Base-by-base conservation (phyloP, 2,329 filamentous ascomycete species). In the Pseudocercospora eumusae region DNA sequence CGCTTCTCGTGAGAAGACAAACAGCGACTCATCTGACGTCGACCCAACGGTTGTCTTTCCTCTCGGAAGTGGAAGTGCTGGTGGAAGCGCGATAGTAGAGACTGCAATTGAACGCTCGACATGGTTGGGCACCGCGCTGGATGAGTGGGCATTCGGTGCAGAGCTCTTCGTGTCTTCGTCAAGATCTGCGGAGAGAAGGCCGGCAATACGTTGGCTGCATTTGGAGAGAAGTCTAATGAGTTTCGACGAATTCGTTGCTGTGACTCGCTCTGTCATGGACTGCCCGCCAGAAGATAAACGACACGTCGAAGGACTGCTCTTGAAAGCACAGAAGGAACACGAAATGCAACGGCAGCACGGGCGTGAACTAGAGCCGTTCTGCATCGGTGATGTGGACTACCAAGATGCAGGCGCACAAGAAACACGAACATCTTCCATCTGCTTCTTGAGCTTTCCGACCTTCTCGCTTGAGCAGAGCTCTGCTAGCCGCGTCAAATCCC, bases 301-400 rank as follows among this genome's bases (percentile, higher is more conserved):
- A 8, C 61, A 60, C 20, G 62, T 64, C 6, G 28, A 21, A 4
- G 45, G 61, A 7, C 13, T 66, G 56, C 61, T 66, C 18, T 25
- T 56, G 10, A 61, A 57, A 40, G 52, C 60, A 7, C 61, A 62
- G 27, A 57, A 58, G 18, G 54, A 64, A n/a, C 49, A 66, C 15
- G 61, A 66, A 50, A 60, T 59, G 52, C 64, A 64, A 27, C 61
- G 64, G 6, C 64, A 66, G 52, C 53, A 60, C 56, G 64, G 64
- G 11, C 56, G 62, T 45, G 61, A 64, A 20, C 59, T 66, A 58
- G 63, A 64, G 44, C 49, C 64, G 8, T 58, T 60, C 20, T 64
- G 61, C 25, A 49, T 59, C 23, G 50, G 57, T 28, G 61, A 66
- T 42, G 31, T 60, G 15, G 56, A 64, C 31, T 57, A 61, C 25